Base-by-base conservation (phyloP, 2,329 filamentous ascomycete genomes). In the Falciphora oryzae region DNA sequence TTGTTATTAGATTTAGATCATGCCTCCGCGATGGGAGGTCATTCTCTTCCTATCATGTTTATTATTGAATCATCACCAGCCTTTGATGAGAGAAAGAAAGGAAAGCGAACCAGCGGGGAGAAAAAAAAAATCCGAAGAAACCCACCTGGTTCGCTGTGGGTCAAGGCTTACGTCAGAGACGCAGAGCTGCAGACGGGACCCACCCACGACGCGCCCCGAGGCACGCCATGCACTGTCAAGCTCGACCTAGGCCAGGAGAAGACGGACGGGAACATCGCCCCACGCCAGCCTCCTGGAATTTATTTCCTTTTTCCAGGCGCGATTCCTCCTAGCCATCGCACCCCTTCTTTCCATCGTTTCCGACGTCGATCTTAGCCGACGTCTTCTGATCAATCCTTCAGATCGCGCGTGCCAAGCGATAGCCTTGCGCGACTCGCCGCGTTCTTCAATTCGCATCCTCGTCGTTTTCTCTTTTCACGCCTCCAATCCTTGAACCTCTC, bases 31-130 rank as follows among this genome's bases (percentile, higher is more conserved):
- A 67, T 63, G 76, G 75, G 81, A 81, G 78, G 83, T 87, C 84
- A 87, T 80, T 83, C 85, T 88, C 85, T 88, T 88, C 85, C 85
- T 88, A 88, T 88, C 82, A 85, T 85, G 76, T 75, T 73, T 78
- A 80, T 79, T 75, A 73, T 75, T 74, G 76, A 82, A 85, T 87
- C 85, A 87, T 88, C 85, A 88, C 74, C 65, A 86, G 84, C 84
- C 79, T 74, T 75, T 73, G 69, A 66, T 73, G 69, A 70, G 69
- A 70, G 72, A 72, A 69, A 70, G 68, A 69, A 69, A 70, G 68
- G 63, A 57, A 32, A 11, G 8, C 28, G 10, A 2, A 8, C 32
- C 44, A 50, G 18, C 18, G 22, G 44, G 7, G 11, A 4, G 44
- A 53, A 11, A n/a, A 53, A 53, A 53, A 53, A 53, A 53, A n/a